Conservation (phyloP, 257 asterid genomes). For the Penstemon eatonii region DNA sequence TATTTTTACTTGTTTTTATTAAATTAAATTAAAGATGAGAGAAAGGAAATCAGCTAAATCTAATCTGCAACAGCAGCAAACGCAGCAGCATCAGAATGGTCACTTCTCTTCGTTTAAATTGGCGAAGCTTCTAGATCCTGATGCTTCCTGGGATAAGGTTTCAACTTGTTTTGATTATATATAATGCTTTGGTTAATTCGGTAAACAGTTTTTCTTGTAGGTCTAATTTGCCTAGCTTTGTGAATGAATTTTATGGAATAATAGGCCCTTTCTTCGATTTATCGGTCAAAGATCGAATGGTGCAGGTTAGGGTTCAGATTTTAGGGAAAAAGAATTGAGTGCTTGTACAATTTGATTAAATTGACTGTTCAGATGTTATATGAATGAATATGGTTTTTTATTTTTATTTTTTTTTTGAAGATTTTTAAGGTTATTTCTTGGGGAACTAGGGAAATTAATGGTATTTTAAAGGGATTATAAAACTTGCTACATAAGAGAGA, state of each 20-base stretch:
- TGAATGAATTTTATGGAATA: too few species aligned
- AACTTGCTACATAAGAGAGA: constrained; percentile 11
- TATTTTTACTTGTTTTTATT: too few species aligned
- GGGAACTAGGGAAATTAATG: not conserved
- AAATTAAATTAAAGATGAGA: constrained; percentile 42
- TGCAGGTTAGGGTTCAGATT: too few species aligned
- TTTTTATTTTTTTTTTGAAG: not conserved
- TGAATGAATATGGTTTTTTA: not conserved
- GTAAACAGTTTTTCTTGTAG: not conserved
- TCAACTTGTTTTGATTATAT: not conserved
- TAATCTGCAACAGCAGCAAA: constrained; percentile 36
- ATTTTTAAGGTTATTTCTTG: not conserved
- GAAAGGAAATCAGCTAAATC: constrained; percentile 77
- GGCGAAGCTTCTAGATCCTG: constrained; percentile 74
- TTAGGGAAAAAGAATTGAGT: too few species aligned
- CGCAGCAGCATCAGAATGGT: constrained; percentile 62
- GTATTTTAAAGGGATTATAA: not conserved
- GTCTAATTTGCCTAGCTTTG: constrained; percentile 1
- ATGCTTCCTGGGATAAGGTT: constrained; percentile 86
- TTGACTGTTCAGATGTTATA: not conserved
- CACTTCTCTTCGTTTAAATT: constrained; percentile 73
- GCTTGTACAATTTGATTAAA: too few species aligned
- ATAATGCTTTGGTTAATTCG: constrained; percentile 1
- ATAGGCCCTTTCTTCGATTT: too few species aligned
- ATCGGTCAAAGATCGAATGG: too few species aligned